Evolutionary conservation across 768 basidiomycete species (phyloP).

Genomic region (Sporobolomyces roseus): DNA sequence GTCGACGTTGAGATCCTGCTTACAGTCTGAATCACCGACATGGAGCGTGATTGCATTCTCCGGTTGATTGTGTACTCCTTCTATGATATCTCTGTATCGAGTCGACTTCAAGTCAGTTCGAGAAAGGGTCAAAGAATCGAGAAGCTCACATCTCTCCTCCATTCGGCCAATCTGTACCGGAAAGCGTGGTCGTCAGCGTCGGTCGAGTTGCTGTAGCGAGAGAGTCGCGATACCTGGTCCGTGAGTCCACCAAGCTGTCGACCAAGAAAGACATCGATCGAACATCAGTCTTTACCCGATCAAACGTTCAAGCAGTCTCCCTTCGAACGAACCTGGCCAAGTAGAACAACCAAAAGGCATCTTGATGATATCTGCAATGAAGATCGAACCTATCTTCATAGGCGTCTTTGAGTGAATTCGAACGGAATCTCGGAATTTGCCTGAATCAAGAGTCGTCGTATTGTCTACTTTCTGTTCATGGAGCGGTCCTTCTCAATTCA

Average conservation of each 20-base stretch:
- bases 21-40: constrained; percentile 18
- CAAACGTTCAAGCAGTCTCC: neutral
- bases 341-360: constrained; percentile 31
- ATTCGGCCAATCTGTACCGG: constrained; percentile 12
- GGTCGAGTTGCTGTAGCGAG: neutral
- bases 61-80: constrained; percentile 32
- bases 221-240: neutral
- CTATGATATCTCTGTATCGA: constrained; percentile 22
- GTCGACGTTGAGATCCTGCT: neutral
- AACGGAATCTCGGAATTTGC: constrained; percentile 8
- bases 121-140: neutral
- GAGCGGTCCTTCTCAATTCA: too few relatives aligned
- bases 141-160: constrained; percentile 24
- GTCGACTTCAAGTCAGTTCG: too few relatives aligned
- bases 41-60: constrained; percentile 24
- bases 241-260: constrained; percentile 18
- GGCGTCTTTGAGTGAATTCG: constrained; percentile 24
- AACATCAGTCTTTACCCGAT: neutral
- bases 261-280: neutral
- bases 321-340: constrained; percentile 16
- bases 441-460: constrained; percentile 19
- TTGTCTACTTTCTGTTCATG: constrained; percentile 26
- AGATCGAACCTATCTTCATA: constrained; percentile 12
- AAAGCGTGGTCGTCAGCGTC: neutral
- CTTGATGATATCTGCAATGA: constrained; percentile 26